Percentiles rank a stretch among this genome's conserved stretches.
Evolutionary conservation across 2,329 filamentous ascomycete species (phyloP).

Genomic region (Alternaria arbusti): DNA sequence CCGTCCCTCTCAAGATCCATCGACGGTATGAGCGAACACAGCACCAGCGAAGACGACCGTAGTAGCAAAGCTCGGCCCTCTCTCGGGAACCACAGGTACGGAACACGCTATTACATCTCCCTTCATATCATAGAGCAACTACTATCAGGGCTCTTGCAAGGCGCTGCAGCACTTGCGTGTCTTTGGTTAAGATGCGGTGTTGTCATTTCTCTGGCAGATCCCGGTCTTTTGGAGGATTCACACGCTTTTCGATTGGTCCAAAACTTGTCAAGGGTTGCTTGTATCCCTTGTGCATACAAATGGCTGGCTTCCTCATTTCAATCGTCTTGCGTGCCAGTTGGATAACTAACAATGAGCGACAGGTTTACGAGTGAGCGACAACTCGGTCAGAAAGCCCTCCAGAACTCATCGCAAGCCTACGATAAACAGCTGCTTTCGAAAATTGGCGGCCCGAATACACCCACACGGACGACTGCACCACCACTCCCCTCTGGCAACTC

Average conservation of each 20-base stretch:
- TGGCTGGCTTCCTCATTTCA: not conserved
- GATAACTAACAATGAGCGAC: conserved; percentile 26
- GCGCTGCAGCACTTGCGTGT: not conserved
- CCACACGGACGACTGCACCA: conserved; percentile 52
- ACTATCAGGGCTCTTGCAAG: not conserved
- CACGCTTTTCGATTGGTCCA: not conserved
- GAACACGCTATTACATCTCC: not conserved
- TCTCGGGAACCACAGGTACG: conserved; percentile 53
- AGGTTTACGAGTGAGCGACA: conserved; percentile 67
- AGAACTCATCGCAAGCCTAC: conserved; percentile 66
- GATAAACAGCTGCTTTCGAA: conserved; percentile 68
- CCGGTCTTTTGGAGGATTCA: not conserved
- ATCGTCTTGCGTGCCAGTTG: not conserved
- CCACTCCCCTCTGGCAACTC: conserved; percentile 38
- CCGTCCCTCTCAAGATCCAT: conserved; percentile 48
- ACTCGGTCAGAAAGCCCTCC: conserved; percentile 63
- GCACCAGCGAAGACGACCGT: conserved; percentile 48
- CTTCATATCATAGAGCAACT: not conserved
- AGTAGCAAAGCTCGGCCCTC: conserved; percentile 41
- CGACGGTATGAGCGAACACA: conserved; percentile 46
- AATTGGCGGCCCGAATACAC: conserved; percentile 66
- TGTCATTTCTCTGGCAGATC: not conserved
- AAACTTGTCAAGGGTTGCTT: not conserved
- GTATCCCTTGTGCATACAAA: not conserved
- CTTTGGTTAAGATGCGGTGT: not conserved